phyloP scores from a whole-genome alignment of 108 stramenopile genomes.

The Poteriospumella lacustris region DNA sequence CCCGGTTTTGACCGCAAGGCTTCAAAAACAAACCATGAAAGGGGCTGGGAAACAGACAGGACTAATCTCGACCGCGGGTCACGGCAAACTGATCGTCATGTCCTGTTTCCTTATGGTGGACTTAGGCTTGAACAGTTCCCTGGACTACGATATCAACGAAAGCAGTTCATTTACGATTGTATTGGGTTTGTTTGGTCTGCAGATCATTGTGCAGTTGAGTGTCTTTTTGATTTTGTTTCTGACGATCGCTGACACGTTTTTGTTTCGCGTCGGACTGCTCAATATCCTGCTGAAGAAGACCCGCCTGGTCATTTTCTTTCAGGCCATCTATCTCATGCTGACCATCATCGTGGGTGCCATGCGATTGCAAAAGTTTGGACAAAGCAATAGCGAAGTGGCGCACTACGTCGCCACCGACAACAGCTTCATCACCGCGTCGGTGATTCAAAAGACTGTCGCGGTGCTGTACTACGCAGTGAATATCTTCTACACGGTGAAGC shows the following conservation, averaged over 20 bases:
- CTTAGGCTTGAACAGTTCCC: background rate
- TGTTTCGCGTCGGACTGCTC: slow-evolving; percentile 12
- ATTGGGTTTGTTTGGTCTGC: background rate
- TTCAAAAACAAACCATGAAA: too few relatives aligned
- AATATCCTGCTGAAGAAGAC: background rate
- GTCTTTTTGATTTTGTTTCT: slow-evolving; percentile 21
- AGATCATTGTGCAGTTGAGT: background rate
- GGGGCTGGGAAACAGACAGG: too few relatives aligned
- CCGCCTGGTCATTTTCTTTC: background rate
- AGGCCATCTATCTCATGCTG: background rate
- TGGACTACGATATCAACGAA: background rate
- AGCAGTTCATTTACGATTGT: background rate
- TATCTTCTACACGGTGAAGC: background rate
- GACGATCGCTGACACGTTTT: slow-evolving; percentile 11
- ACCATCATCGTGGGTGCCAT: background rate
- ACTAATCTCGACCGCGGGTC: too few relatives aligned
- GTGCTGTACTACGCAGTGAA: slow-evolving; percentile 14
- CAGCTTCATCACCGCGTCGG: background rate
- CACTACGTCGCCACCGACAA: background rate
- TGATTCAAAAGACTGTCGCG: background rate
- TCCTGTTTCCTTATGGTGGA: background rate
- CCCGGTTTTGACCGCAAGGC: too few relatives aligned
- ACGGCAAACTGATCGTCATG: slow-evolving; percentile 3
- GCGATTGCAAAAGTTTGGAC: slow-evolving; percentile 7
- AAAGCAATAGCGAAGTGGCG: background rate